Evolutionary conservation across 1,284 basidiomycete species (phyloP), one percentile per base, ranked within the genome.

Genomic region (Cronartium quercuum): DNA sequence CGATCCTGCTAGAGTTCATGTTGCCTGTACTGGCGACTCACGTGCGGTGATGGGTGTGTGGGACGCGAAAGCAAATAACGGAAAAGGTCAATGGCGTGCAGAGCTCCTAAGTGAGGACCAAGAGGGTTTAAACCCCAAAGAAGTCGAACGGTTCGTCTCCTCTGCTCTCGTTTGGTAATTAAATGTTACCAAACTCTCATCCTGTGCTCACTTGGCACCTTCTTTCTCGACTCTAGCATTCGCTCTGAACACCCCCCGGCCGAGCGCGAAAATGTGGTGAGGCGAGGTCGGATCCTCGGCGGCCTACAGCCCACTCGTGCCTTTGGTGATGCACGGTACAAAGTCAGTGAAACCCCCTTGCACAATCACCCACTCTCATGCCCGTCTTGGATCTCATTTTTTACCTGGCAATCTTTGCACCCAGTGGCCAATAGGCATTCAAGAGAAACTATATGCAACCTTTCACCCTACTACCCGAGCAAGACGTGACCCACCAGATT

Each of bases 41-140:
- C 88, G 96, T 60, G 96, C 96, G 10, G 92, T 99, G 2, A 94
- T 95, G 13, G 96, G 96, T 37, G 87, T 92, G 76, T 95, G 92
- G 90, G 82, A 78, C 0, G 58, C 68, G 6, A 69, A 61, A 12
- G 68, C 68, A 18, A 69, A 69, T 69, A n/a, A 61, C n/a, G 68
- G 68, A 15, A 78, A 81, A 41, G 86, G 87, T 15, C 83, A 83
- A 76, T 98, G 94, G 94, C 87, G 88, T 68, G 90, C 94, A 24
- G 94, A 97, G 81, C 91, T 92, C 24, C 85, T 99, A 76, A 91
- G 88, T 42, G 91, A 96, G 80, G 96, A 98, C 81, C 94, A 98
- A 84, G 98, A 94, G 10, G 95, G 93, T 37, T 87, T 91, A 76
- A 98, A 95, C 81, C 88, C 87, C 12, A 89, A 87, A 74, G 95